phyloP scores from a whole-genome alignment of 805 yeast species.

The Wickerhamiella occidentalis region DNA sequence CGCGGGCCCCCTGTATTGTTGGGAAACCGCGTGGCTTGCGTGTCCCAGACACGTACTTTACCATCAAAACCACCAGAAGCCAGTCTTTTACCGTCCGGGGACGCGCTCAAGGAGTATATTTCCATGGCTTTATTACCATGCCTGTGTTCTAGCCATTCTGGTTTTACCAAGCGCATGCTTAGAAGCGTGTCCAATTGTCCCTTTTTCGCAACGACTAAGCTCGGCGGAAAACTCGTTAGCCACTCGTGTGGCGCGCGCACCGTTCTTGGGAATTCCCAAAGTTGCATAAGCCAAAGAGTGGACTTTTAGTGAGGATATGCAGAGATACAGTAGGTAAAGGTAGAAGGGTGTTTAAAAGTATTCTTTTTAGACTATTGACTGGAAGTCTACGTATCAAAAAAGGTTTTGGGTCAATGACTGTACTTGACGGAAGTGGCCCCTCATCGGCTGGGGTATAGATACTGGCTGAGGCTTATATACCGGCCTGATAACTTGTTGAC shows the following conservation, averaged over 20 bases:
- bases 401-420: no score
- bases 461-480: no score
- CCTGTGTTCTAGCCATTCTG: constrained; percentile 55
- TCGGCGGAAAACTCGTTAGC: background rate
- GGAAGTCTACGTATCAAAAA: no score
- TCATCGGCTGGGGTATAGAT: no score
- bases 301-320: no score
- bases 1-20: constrained; percentile 16
- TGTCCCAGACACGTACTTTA: constrained; percentile 83
- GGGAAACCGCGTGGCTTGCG: constrained; percentile 64
- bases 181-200: background rate
- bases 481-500: no score
- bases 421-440: no score
- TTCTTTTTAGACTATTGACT: no score
- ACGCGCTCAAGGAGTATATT: constrained; percentile 70
- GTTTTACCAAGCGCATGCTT: constrained; percentile 50
- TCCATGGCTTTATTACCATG: constrained; percentile 76
- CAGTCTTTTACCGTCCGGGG: constrained; percentile 68
- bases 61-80: constrained; percentile 96
- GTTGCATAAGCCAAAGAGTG: no score
- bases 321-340: no score
- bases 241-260: constrained; percentile 3
- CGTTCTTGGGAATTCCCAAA: background rate
- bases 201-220: background rate
- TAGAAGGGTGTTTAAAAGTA: no score